Percentiles rank a stretch among this genome's conserved stretches.
These are phyloP conservation scores for Sideroxylon spinosum DNA, from an alignment of 179 eudicot species.

Conservation along the genomic window DNA sequence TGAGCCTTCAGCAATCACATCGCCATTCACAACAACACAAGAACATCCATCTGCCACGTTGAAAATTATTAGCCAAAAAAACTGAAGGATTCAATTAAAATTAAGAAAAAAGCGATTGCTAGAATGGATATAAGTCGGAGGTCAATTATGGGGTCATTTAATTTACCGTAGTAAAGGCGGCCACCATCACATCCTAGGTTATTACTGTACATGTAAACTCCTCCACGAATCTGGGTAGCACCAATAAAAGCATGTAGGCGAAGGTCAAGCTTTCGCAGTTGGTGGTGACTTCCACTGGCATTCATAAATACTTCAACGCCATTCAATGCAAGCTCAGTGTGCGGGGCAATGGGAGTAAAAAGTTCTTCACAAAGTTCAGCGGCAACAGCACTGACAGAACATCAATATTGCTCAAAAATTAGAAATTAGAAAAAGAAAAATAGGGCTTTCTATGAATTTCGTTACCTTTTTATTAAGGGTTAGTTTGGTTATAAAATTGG, in stretches of 20 bases:
- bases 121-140: neutral
- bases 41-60: constrained; percentile 83
- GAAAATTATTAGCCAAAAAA: neutral
- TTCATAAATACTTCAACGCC: constrained; percentile 97
- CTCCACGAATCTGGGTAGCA: constrained; percentile 89
- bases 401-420: constrained; percentile 15
- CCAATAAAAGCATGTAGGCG: constrained; percentile 80
- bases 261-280: constrained; percentile 81
- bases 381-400: constrained; percentile 70
- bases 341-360: constrained; percentile 74
- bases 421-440: neutral
- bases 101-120: neutral
- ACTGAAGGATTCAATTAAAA: neutral
- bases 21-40: constrained; percentile 87
- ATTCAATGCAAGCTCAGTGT: constrained; percentile 87
- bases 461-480: neutral
- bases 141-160: constrained; percentile 1
- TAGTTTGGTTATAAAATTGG: too few species aligned
- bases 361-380: constrained; percentile 98
- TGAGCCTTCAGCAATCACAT: constrained; percentile 94
- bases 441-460: too few species aligned
- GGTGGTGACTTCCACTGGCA: constrained; percentile 99
- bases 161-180: constrained; percentile 82
- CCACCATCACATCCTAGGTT: constrained; percentile 99
- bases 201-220: constrained; percentile 96